Evolutionary conservation across 2,329 filamentous ascomycete species (phyloP), one percentile per base, ranked within the genome.

Genomic region (Nothophoma quercina): DNA sequence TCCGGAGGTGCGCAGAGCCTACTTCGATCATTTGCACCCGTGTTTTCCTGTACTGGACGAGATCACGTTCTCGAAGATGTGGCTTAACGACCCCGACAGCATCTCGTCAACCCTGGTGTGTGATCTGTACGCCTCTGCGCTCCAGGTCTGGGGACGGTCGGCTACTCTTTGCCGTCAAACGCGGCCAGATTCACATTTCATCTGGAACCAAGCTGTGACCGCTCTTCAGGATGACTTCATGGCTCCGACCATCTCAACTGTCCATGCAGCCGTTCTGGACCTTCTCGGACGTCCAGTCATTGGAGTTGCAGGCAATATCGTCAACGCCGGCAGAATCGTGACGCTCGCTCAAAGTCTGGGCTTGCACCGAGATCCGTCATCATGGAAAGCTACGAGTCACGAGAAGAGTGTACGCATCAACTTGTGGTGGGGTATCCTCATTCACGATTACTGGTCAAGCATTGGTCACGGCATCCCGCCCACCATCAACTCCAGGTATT

Each of bases 381-480:
- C 34, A 1, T 63, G 62, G 62, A 56, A 53, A 28, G 43, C 39
- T 1, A 56, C 58, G 18, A 15, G 18, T 2, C 52, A 58, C 23
- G 62, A 64, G 38, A 64, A 60, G 34, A 55, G 44, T 7, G 51
- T 64, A 7, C 59, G 62, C 7, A 58, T 60, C 36, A 52, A 58
- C 15, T 44, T 65, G 0, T 65, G 62, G 62, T 65, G 60, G 60
- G 60, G 58, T 9, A 51, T 65, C 4, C 25, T 65, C 15, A 62
- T 63, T 5, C 60, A 63, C 21, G 60, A 65, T 21, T 52, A 63
- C 13, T 63, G 58, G 58, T 64, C 62, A n/a, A 64, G 62, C 22
- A 51, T 64, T 7, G 44, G 62, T 7, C 59, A 64, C 19, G 62
- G 62, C 1, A 64, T 48, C n/a, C 62, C 62, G 9, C 59, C 59